Evolutionary conservation across 345 rosid species (phyloP), one percentile per base, ranked within the genome.

Genomic region (Isatis tinctoria): DNA sequence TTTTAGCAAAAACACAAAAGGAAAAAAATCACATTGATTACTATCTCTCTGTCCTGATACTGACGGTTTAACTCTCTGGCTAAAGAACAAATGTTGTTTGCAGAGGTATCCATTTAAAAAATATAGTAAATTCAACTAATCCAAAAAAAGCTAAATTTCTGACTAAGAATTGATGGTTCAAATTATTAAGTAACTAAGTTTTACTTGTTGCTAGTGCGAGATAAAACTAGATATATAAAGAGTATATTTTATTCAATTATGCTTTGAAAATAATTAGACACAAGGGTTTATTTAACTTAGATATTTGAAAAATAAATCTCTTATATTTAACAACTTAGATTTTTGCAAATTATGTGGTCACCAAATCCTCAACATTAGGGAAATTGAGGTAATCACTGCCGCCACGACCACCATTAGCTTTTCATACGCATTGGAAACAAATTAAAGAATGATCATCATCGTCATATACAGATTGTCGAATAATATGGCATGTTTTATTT

Each of bases 41-140:
- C 76, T 30, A 70, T 58, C 54, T 48, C 58, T 71, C 69, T 77
- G 80, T 65, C 73, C 8, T 51, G 76, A 71, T 58, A 77, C 77
- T 65, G 80, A 77, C 77, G 65, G 73, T 65, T 67, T 72, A 71
- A 77, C 77, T 65, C 80, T 65, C 73, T 71, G 80, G 68, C 73
- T 71, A 65, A 40, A 58, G 76, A 71, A 71, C 80, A 77, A 72
- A 77, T 72, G 80, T 77, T 71, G 72, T 70, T 48, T 65, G 70
- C 79, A 69, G 69, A 62, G 60, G 39, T 43, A 53, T 24, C 28
- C 30, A 35, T 62, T 27, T 18, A 4, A 22, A 71, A 58, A 20
- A 12, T 35, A 41, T 17, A 61, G 49, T 61, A 61, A 33, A 68
- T 43, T 33, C 17, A 32, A 60, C 45, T 48, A 66, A 58, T 22